These are phyloP conservation scores for Parathielavia hyrcaniae DNA, from an alignment of 495 filamentous ascomycete species.

Conservation along the genomic window DNA sequence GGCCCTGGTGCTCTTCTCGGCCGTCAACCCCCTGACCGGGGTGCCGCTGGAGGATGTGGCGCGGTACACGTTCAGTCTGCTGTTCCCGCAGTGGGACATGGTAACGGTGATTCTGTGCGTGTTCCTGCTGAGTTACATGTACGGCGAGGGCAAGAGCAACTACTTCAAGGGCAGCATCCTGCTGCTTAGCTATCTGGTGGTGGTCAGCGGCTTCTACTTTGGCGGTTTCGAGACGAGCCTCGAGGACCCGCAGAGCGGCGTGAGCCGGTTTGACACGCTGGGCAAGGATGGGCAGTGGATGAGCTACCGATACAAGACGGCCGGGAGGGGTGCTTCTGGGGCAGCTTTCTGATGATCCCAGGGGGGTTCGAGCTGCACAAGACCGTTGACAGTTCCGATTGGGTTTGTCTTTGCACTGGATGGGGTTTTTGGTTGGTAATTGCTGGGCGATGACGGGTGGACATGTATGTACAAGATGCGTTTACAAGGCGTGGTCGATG, in stretches of 20 bases:
- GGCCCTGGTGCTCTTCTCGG: constrained; percentile 85
- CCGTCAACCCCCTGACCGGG: constrained; percentile 40
- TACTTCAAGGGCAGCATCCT: constrained; percentile 92
- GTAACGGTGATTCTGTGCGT: constrained; percentile 96
- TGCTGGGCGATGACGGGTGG: too few relatives aligned
- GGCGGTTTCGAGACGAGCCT: constrained; percentile 63
- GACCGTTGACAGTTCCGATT: too few relatives aligned
- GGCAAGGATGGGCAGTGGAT: constrained; percentile 46
- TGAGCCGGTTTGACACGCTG: constrained; percentile 66
- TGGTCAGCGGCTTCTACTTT: constrained; percentile 87
- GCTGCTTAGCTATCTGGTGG: constrained; percentile 86
- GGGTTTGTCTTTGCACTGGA: too few relatives aligned
- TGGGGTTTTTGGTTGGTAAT: too few relatives aligned
- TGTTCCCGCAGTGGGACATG: constrained; percentile 99
- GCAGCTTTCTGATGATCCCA: constrained; percentile 27
- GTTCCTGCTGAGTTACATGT: constrained; percentile 94
- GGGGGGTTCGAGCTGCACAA: too few relatives aligned
- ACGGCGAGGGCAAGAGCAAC: constrained; percentile 95
- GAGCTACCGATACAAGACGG: constrained; percentile 47
- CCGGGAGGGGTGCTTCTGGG: constrained; percentile 40
- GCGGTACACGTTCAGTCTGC: constrained; percentile 80
- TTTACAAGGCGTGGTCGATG: too few relatives aligned
- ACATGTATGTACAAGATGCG: not conserved
- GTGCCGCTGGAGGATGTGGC: constrained; percentile 49
- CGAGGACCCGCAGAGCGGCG: constrained; percentile 49